These are phyloP conservation scores for Fusarium sp. DNA, from an alignment of 2,329 filamentous ascomycete genomes.

Conservation along the genomic window DNA sequence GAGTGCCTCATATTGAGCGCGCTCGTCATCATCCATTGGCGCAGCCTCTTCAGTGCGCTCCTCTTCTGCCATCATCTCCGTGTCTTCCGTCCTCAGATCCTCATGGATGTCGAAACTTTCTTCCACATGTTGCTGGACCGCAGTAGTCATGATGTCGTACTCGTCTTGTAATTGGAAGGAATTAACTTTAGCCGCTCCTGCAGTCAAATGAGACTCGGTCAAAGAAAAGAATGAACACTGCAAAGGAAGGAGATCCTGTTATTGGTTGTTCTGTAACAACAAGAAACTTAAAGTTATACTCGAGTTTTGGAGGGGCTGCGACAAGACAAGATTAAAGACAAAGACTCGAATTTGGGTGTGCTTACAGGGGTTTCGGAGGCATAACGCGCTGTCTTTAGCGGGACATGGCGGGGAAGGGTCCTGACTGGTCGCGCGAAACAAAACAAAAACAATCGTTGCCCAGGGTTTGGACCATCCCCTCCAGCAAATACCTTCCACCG, in stretches of 20 bases:
- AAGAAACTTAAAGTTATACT: constrained; percentile 12
- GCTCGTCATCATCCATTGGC: constrained; percentile 38
- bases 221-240: background rate
- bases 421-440: constrained; percentile 45
- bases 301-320: constrained; percentile 40
- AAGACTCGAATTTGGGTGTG: constrained; percentile 9
- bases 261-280: constrained; percentile 8
- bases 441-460: constrained; percentile 52
- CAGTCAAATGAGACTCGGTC: background rate
- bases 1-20: constrained; percentile 40
- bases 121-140: constrained; percentile 45
- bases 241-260: constrained; percentile 9
- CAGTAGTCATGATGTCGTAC: constrained; percentile 38
- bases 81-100: constrained; percentile 62
- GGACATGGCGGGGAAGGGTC: constrained; percentile 38
- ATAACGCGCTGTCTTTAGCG: constrained; percentile 40
- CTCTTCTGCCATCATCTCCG: constrained; percentile 61
- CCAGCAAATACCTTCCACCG: constrained; percentile 31
- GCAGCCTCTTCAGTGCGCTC: constrained; percentile 45
- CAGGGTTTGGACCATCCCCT: constrained; percentile 31
- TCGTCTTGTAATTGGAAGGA: constrained; percentile 13
- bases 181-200: background rate
- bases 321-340: constrained; percentile 16
- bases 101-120: constrained; percentile 62
- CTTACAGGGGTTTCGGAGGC: constrained; percentile 41